phyloP scores from a whole-genome alignment of 306 rosid genomes.

The Albizia julibrissin region DNA sequence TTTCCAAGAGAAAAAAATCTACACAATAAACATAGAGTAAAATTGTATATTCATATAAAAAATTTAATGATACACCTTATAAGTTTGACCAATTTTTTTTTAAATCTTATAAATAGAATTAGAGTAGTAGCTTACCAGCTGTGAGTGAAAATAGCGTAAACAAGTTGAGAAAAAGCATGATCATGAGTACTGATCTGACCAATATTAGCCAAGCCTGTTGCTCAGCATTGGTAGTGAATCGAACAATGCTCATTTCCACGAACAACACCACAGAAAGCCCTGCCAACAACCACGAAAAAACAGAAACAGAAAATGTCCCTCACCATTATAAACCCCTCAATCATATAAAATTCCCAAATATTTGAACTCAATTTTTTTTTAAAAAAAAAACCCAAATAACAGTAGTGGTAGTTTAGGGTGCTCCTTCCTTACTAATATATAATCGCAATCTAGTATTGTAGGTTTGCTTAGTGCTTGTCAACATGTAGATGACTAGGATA shows the following conservation, averaged over 20 bases:
- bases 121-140: slow-evolving; percentile 43
- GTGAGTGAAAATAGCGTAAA: slow-evolving; percentile 68
- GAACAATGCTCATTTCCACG: slow-evolving; percentile 51
- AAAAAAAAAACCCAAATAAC: too few relatives aligned
- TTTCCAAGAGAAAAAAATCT: too few relatives aligned
- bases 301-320: too few relatives aligned
- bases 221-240: slow-evolving; percentile 39
- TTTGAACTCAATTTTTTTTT: too few relatives aligned
- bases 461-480: slow-evolving; percentile 90
- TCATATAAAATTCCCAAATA: too few relatives aligned
- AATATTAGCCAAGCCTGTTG: slow-evolving; percentile 57
- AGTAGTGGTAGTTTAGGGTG: neutral
- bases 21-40: too few relatives aligned
- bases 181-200: slow-evolving; percentile 43
- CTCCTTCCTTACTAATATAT: slow-evolving; percentile 50
- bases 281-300: slow-evolving; percentile 11
- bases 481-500: slow-evolving; percentile 70
- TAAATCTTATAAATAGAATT: too few relatives aligned
- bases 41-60: too few relatives aligned
- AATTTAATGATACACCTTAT: too few relatives aligned
- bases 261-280: slow-evolving; percentile 62
- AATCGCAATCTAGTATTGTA: slow-evolving; percentile 68
- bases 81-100: too few relatives aligned
- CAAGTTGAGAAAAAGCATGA: slow-evolving; percentile 50
- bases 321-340: too few relatives aligned